These are phyloP conservation scores for Solanum chacoense DNA, from an alignment of 305 asterid species.

Conservation along the genomic window DNA sequence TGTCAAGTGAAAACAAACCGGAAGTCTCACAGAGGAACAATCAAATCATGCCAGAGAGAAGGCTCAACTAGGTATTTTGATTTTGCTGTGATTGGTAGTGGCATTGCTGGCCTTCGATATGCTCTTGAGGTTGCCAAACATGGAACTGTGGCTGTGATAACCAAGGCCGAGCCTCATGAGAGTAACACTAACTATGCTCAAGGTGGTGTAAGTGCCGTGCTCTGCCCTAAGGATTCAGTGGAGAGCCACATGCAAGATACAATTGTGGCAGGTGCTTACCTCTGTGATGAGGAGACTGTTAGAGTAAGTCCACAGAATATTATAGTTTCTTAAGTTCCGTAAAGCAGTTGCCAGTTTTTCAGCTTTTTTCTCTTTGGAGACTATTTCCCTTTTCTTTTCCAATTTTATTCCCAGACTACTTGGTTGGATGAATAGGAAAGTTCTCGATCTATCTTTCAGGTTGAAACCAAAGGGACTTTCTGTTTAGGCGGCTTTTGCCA, in stretches of 20 bases:
- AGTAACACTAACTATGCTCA: conserved; percentile 99
- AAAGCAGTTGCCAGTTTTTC: background rate
- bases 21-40: conserved; percentile 27
- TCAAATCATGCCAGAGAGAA: conserved; percentile 44
- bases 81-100: conserved; percentile 92
- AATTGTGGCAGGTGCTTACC: conserved; percentile 93
- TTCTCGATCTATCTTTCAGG: background rate
- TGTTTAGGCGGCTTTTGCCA: background rate
- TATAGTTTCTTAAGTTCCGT: background rate
- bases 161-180: conserved; percentile 97
- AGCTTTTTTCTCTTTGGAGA: background rate
- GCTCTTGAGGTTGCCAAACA: conserved; percentile 94
- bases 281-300: conserved; percentile 95
- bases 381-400: background rate
- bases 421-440: conserved; percentile 8
- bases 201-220: conserved; percentile 98
- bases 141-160: conserved; percentile 89
- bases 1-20: conserved; percentile 22
- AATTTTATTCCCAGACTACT: background rate
- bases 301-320: conserved; percentile 42
- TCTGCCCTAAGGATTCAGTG: conserved; percentile 89
- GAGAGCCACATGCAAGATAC: conserved; percentile 94
- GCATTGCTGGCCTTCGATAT: conserved; percentile 97
- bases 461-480: background rate
- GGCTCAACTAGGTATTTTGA: conserved; percentile 63